Evolutionary conservation across 2,329 filamentous ascomycete genomes (phyloP).

Genomic region (Colletotrichum lindemuthianum): DNA sequence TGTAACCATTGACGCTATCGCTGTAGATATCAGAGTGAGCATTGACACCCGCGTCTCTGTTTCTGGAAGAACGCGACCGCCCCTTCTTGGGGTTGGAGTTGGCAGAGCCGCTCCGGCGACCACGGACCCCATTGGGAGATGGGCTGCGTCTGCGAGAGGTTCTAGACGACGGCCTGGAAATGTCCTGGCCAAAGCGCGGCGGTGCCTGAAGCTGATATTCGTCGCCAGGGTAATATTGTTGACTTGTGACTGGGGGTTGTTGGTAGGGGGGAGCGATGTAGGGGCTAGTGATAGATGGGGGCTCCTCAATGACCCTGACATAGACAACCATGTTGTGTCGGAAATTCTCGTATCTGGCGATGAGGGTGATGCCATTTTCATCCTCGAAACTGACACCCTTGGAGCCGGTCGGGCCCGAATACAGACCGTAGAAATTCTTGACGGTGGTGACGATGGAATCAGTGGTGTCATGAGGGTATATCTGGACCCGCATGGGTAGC

Average conservation of each 20-base stretch:
- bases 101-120: slow-evolving; percentile 80
- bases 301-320: slow-evolving; percentile 81
- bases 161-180: slow-evolving; percentile 75
- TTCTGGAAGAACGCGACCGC: slow-evolving; percentile 76
- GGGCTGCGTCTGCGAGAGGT: slow-evolving; percentile 80
- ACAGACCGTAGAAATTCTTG: slow-evolving; percentile 98
- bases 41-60: slow-evolving; percentile 59
- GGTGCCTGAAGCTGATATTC: slow-evolving; percentile 57
- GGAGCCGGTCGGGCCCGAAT: slow-evolving; percentile 75
- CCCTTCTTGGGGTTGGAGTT: slow-evolving; percentile 71
- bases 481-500: slow-evolving; percentile 87
- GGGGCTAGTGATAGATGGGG: slow-evolving; percentile 53
- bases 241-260: slow-evolving; percentile 60
- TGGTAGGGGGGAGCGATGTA: slow-evolving; percentile 65
- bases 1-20: slow-evolving; percentile 80
- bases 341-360: slow-evolving; percentile 97
- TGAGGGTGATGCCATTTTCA: slow-evolving; percentile 86
- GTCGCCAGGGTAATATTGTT: slow-evolving; percentile 67
- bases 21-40: slow-evolving; percentile 67
- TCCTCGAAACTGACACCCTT: slow-evolving; percentile 97
- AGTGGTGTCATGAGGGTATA: slow-evolving; percentile 94
- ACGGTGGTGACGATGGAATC: slow-evolving; percentile 98
- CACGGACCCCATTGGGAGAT: slow-evolving; percentile 76
- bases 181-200: slow-evolving; percentile 66
- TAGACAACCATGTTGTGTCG: slow-evolving; percentile 91